Conservation (phyloP, 2,329 filamentous ascomycete genomes). For the Plenodomus tracheiphilus region DNA sequence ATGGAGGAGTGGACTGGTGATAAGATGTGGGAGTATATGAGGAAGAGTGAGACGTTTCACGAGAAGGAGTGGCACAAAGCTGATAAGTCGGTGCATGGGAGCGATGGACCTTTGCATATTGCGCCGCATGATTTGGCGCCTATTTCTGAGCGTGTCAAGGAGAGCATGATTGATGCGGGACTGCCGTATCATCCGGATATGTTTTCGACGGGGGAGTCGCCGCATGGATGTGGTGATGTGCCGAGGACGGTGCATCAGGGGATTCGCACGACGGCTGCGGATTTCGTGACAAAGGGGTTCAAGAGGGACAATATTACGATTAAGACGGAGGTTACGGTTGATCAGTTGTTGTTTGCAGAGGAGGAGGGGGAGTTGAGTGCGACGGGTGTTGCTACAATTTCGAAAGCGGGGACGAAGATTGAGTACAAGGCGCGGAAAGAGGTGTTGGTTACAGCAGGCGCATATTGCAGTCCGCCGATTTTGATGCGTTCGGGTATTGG, state of each 20-base stretch:
- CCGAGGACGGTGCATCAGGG: slow-evolving; percentile 38
- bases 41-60: slow-evolving; percentile 63
- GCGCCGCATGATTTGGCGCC: slow-evolving; percentile 63
- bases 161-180: slow-evolving; percentile 60
- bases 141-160: slow-evolving; percentile 59
- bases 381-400: slow-evolving; percentile 50
- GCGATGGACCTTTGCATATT: slow-evolving; percentile 56
- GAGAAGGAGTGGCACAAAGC: slow-evolving; percentile 61
- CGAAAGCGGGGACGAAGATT: slow-evolving; percentile 45
- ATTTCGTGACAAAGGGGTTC: slow-evolving; percentile 49
- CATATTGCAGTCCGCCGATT: slow-evolving; percentile 43
- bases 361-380: slow-evolving; percentile 47
- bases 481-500: slow-evolving; percentile 62
- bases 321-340: slow-evolving; percentile 35
- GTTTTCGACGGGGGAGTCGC: slow-evolving; percentile 54
- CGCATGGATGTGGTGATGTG: slow-evolving; percentile 38
- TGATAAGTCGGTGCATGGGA: slow-evolving; percentile 50
- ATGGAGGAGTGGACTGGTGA: slow-evolving; percentile 60
- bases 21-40: slow-evolving; percentile 61
- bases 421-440: slow-evolving; percentile 42
- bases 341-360: slow-evolving; percentile 53
- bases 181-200: slow-evolving; percentile 62
- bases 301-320: slow-evolving; percentile 43
- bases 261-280: slow-evolving; percentile 31
- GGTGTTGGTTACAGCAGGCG: slow-evolving; percentile 38